Percentiles rank a stretch among this genome's conserved stretches.
phyloP scores from a whole-genome alignment of 768 basidiomycete genomes.

The Dacryopinax spathularia region DNA sequence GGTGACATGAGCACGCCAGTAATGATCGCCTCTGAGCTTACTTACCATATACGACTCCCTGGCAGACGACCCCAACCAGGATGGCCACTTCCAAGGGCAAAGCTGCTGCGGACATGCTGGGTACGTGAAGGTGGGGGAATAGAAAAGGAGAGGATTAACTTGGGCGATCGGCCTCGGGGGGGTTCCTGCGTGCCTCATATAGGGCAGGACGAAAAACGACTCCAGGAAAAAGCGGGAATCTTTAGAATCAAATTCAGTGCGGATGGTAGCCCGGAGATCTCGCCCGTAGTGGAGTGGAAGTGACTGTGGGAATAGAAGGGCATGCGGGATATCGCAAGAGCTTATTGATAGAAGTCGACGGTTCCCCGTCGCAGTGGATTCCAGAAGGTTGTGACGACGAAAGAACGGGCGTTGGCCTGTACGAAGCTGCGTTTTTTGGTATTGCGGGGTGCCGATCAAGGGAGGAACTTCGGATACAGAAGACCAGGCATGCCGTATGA shows the following conservation, averaged over 20 bases:
- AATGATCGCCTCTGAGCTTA: not conserved
- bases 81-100: not conserved
- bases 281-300: not conserved
- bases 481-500: not conserved
- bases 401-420: not conserved
- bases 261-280: not conserved
- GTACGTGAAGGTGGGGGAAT: not conserved
- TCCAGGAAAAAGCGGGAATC: not conserved
- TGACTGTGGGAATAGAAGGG: not conserved
- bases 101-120: not conserved
- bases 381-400: not conserved
- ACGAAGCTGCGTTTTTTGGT: not conserved
- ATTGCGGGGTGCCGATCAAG: not conserved
- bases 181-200: not conserved
- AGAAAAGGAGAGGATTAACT: not conserved
- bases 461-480: not conserved
- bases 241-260: not conserved
- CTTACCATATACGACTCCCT: slow-evolving; percentile 19
- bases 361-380: not conserved
- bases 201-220: not conserved
- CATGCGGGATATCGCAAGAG: too few relatives aligned
- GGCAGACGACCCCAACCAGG: slow-evolving; percentile 18
- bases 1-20: not conserved
- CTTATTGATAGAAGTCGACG: not conserved
- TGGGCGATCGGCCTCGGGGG: not conserved